Evolutionary conservation across 345 rosid genomes (phyloP).

Genomic region (Isatis tinctoria): DNA sequence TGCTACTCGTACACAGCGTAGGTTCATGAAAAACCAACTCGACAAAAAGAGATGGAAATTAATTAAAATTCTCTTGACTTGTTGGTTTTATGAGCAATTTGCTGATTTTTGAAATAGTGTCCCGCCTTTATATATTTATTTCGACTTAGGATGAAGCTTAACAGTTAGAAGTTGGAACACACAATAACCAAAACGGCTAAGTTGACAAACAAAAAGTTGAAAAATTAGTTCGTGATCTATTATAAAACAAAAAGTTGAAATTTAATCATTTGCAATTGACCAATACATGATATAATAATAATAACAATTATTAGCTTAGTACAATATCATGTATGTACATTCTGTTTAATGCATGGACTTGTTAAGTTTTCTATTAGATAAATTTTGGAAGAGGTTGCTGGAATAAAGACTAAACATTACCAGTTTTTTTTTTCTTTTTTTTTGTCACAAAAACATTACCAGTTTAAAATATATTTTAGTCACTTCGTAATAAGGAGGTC

Average conservation of each 20-base stretch:
- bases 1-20: not conserved
- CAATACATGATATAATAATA: not conserved
- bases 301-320: not conserved
- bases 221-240: not conserved
- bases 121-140: not conserved
- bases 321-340: too few relatives aligned
- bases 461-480: not conserved
- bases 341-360: too few relatives aligned
- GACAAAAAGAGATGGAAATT: not conserved
- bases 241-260: conserved; percentile 6
- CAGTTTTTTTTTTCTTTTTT: too few relatives aligned
- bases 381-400: not conserved
- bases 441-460: too few relatives aligned
- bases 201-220: conserved; percentile 4
- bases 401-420: not conserved
- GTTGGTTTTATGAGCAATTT: not conserved
- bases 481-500: not conserved
- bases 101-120: not conserved
- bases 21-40: not conserved
- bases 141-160: not conserved
- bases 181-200: not conserved
- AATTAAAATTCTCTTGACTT: not conserved
- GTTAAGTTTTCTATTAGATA: too few relatives aligned
- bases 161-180: conserved; percentile 18
- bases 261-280: conserved; percentile 10